These are phyloP conservation scores for Inga laurina DNA, from an alignment of 306 rosid genomes.

Conservation along the genomic window DNA sequence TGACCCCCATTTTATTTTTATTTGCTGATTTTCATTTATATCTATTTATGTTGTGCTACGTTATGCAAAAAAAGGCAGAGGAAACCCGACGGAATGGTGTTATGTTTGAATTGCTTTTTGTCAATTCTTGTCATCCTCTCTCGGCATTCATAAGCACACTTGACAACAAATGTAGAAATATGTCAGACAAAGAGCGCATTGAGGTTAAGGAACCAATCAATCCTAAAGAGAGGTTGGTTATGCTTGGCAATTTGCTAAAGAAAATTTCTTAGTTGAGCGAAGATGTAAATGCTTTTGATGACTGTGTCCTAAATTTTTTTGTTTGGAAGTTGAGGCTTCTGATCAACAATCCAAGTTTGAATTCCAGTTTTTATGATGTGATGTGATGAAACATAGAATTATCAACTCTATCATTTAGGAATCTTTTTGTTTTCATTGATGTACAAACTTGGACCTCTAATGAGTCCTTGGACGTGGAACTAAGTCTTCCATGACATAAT, in stretches of 20 bases:
- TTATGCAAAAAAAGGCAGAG: constrained; percentile 51
- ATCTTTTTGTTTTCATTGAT: background rate
- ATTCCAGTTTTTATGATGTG: constrained; percentile 1
- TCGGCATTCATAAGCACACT: constrained; percentile 95
- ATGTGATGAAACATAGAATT: constrained; percentile 15
- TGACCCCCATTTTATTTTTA: background rate
- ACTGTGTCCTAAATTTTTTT: background rate
- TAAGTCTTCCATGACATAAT: background rate
- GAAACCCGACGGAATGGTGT: constrained; percentile 73
- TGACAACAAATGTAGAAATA: constrained; percentile 72
- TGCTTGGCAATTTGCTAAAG: constrained; percentile 16
- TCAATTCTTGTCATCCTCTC: constrained; percentile 89
- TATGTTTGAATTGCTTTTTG: constrained; percentile 90
- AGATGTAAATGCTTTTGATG: constrained; percentile 15
- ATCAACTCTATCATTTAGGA: background rate
- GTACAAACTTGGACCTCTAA: background rate
- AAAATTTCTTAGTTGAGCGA: constrained; percentile 1
- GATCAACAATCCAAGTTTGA: background rate
- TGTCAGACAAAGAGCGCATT: constrained; percentile 68
- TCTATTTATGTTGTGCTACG: background rate
- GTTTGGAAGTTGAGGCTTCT: constrained; percentile 10
- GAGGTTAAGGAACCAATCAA: constrained; percentile 74
- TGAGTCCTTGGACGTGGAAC: background rate
- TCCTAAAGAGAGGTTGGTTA: constrained; percentile 74
- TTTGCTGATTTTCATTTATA: constrained; percentile 16